Base-by-base conservation (phyloP, 129 eudicot genomes). In the Saussurea involucrata region DNA sequence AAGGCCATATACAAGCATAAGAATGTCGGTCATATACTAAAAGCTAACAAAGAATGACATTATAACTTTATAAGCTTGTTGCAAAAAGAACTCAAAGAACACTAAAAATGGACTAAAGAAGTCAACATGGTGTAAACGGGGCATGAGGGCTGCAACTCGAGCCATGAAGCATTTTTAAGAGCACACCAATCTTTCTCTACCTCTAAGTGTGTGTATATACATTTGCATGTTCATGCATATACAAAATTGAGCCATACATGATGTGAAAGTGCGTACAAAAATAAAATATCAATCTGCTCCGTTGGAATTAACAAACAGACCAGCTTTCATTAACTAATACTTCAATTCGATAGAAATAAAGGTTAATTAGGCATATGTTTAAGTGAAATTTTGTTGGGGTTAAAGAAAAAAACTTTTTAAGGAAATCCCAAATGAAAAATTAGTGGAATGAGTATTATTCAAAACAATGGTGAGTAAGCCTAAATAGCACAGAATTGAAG, bases 171-270 rank as follows among this genome's bases (percentile, higher is more conserved):
- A 53, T 4, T 53, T 53, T 53, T 53, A 53, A 53, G 22, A 53
- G 17, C 20, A 53, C 22, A 1, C 61, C 61, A 17, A 7, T n/a
- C 61, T 4, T 5, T 53, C 61, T 53, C 61, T 53, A 53, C 61
- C 49, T 40, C 49, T 10, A 40, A 40, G 49, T 40, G 49, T 40
- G 46, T 21, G 12, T 25, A 17, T 42, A 70, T 12, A 70, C n/a
- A 8, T 17, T 46, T 71, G 75, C 75, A 71, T 71, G 75, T 5
- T 4, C 20, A 9, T 68, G 72, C 72, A 33, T 34, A 68, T 18
- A 68, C 55, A 34, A 68, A 36, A 7, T 32, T 18, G 49, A 17
- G 22, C 22, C 22, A 53, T 17, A 53, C 24, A 17, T 53, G 61
- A 53, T 17, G 61, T 53, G 24, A n/a, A 53, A 46, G 0, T 67